Base-by-base conservation (phyloP, 768 basidiomycete genomes). In the Termitomyces eurrhizus region DNA sequence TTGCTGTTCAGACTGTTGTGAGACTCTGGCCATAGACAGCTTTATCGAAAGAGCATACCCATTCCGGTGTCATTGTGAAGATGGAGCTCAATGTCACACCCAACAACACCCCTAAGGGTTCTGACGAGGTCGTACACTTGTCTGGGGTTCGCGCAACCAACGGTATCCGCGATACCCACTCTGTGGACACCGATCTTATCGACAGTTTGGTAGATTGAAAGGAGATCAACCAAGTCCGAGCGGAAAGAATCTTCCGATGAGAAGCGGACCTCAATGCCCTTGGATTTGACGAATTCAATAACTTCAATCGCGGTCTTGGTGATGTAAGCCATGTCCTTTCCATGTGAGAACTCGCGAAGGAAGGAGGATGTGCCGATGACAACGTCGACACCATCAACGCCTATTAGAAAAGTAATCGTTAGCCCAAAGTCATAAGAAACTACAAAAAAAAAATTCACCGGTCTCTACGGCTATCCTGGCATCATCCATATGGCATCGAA, bases 171-270 rank as follows among this genome's bases (percentile, higher is more conserved):
- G 66, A 99, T 95, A 72, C 97, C 97, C 64, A 99, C 97, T 63
- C 97, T 87, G 80, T 98, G 93, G 49, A 99, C 95, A 57, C 96
- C 96, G 69, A 99, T 94, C 82, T 98, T 98, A 80, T 99, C 97
- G 52, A 99, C 97, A 52, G 96, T 95, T 75, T 96, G 94, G 82
- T 99, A 98, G 78, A 99, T 98, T 24, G 93, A 95, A 46, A 99
- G 83, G 49, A 99, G 84, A 78, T 99, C 97, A 76, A 98, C 97
- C 61, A 99, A 88, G 78, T 99, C 96, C 67, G 95, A 98, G 66
- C 97, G 93, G 93, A 99, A 99, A 21, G 95, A 97, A 74, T 99
- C 97, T 75, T 99, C 97, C 33, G 96, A 95, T 5, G 97, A 98
- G 85, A 99, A 99, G 61, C 97, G 94, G 72, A 99, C 93, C 79